Conservation (phyloP, 2,329 filamentous ascomycete species). For the Aspergillus neoniger region DNA sequence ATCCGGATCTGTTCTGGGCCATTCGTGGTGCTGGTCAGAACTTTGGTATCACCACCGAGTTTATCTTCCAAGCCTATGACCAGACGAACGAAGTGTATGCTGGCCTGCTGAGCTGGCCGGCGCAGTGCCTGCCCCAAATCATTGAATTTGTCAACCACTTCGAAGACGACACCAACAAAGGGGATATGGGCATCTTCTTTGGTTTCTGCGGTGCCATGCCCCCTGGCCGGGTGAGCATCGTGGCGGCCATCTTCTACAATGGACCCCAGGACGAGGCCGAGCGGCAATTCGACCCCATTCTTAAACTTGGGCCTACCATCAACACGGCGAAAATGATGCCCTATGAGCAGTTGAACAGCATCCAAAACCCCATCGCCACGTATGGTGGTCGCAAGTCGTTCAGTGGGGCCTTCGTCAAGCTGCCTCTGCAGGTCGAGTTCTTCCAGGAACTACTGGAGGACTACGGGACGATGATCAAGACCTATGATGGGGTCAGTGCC, state of each 20-base stretch:
- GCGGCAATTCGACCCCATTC: slow-evolving; percentile 11
- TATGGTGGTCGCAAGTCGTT: slow-evolving; percentile 4
- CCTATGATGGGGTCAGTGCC: background rate
- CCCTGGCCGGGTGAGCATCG: slow-evolving; percentile 10
- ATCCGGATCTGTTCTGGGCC: slow-evolving; percentile 53
- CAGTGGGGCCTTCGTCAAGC: background rate
- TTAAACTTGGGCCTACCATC: slow-evolving; percentile 1
- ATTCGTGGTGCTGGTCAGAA: slow-evolving; percentile 46
- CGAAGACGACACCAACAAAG: slow-evolving; percentile 1
- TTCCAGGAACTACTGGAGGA: background rate
- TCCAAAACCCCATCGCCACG: slow-evolving; percentile 5
- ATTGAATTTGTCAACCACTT: slow-evolving; percentile 19
- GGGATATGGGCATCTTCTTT: slow-evolving; percentile 11
- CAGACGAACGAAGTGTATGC: slow-evolving; percentile 37
- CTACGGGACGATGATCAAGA: background rate
- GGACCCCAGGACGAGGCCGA: slow-evolving; percentile 7
- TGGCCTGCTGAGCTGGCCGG: slow-evolving; percentile 32
- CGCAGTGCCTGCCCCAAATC: slow-evolving; percentile 28
- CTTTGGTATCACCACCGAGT: slow-evolving; percentile 48
- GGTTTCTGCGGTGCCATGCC: slow-evolving; percentile 8
- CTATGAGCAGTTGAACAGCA: slow-evolving; percentile 12
- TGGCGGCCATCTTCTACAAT: slow-evolving; percentile 21
- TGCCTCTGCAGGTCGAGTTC: background rate
- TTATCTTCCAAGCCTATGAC: slow-evolving; percentile 40
- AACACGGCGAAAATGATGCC: slow-evolving; percentile 11